These are phyloP conservation scores for Sclerotinia trifoliorum DNA, from an alignment of 2,329 filamentous ascomycete species.

Conservation along the genomic window DNA sequence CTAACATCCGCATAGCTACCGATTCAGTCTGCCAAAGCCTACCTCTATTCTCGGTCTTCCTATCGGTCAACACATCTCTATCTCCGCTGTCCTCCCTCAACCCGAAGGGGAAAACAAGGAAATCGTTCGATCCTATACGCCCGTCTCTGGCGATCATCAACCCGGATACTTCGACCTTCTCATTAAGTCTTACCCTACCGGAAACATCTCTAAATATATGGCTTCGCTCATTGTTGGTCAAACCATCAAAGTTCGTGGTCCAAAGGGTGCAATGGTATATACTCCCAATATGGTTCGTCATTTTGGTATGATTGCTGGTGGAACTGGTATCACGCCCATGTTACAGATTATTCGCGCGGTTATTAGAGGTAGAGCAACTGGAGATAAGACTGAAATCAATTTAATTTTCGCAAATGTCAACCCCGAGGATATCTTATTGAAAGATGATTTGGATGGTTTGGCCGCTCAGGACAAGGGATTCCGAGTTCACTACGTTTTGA, in stretches of 20 bases:
- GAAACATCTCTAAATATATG: slow-evolving; percentile 95
- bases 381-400: slow-evolving; percentile 85
- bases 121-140: slow-evolving; percentile 88
- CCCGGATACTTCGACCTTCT: slow-evolving; percentile 92
- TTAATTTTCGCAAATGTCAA: slow-evolving; percentile 98
- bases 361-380: slow-evolving; percentile 72
- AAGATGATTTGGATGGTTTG: slow-evolving; percentile 83
- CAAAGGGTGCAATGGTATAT: slow-evolving; percentile 98
- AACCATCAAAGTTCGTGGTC: slow-evolving; percentile 85
- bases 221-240: slow-evolving; percentile 79
- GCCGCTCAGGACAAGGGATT: slow-evolving; percentile 75
- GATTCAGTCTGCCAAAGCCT: slow-evolving; percentile 78
- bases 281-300: slow-evolving; percentile 93
- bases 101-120: slow-evolving; percentile 72
- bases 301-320: slow-evolving; percentile 97
- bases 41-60: slow-evolving; percentile 88
- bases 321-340: slow-evolving; percentile 98
- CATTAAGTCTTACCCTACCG: slow-evolving; percentile 96
- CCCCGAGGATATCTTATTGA: slow-evolving; percentile 85
- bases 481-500: slow-evolving; percentile 90
- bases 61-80: slow-evolving; percentile 98
- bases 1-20: slow-evolving; percentile 62
- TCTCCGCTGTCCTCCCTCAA: slow-evolving; percentile 71
- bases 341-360: slow-evolving; percentile 93
- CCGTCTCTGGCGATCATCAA: slow-evolving; percentile 84